phyloP scores from a whole-genome alignment of 352 stramenopile species.

The Phytophthora rubi region DNA sequence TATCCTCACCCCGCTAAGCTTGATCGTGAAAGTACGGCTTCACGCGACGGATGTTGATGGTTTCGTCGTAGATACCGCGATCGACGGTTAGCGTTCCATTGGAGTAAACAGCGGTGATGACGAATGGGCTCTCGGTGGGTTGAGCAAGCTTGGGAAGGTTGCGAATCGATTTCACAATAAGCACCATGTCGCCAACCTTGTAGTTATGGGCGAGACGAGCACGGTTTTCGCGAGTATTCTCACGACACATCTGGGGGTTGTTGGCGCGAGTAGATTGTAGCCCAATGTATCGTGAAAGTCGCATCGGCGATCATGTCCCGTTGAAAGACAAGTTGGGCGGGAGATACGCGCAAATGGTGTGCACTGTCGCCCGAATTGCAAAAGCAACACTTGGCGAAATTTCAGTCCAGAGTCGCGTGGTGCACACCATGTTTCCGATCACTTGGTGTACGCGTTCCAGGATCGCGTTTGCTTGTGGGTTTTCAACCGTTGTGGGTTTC shows the following conservation, averaged over 20 bases:
- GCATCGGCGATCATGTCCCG: not conserved
- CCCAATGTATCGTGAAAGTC: not conserved
- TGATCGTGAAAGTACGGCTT: not conserved
- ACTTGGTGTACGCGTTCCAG: constrained; percentile 4
- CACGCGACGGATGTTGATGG: not conserved
- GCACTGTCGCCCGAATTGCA: not conserved
- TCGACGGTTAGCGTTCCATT: not conserved
- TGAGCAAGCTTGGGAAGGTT: not conserved
- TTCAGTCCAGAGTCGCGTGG: not conserved
- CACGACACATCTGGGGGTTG: not conserved
- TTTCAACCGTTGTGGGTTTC: not conserved
- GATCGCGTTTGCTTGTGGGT: not conserved
- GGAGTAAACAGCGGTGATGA: not conserved
- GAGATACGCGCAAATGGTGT: not conserved
- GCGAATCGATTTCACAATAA: not conserved
- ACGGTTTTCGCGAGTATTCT: not conserved
- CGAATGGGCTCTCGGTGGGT: not conserved
- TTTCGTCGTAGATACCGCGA: not conserved
- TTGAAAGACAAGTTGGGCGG: not conserved
- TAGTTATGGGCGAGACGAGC: not conserved
- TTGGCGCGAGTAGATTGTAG: not conserved
- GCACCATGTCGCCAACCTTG: not conserved
- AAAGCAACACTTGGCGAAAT: not conserved
- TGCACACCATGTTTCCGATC: constrained; percentile 1
- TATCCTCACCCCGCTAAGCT: too few relatives aligned